A percentile compares a stretch with the other conserved stretches of the same genome.
Evolutionary conservation across 192 early-diverging fungal genomes (phyloP).

Genomic region (Entomortierella parvispora): DNA sequence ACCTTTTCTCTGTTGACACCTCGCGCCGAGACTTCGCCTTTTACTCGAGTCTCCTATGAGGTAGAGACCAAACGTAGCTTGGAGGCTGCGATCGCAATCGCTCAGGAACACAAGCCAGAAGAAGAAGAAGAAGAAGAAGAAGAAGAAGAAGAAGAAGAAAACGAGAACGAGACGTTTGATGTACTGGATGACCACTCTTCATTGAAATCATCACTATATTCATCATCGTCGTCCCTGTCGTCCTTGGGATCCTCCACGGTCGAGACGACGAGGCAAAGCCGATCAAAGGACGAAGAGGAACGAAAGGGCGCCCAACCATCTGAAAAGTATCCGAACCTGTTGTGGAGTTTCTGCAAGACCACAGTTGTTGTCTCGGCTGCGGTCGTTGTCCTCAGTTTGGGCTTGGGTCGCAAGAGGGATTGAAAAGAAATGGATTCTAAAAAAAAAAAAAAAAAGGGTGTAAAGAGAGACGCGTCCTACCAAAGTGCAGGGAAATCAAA

Average conservation of each 20-base stretch:
- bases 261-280: neutral
- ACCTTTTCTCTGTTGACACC: neutral
- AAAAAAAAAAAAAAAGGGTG: neutral
- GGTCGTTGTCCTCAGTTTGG: constrained; percentile 34
- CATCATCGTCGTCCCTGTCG: neutral
- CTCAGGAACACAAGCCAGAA: too few species aligned
- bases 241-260: neutral
- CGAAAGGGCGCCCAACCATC: neutral
- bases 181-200: constrained; percentile 1
- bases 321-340: constrained; percentile 22
- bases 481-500: too few species aligned
- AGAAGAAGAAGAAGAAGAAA: neutral
- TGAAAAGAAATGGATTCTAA: neutral
- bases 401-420: constrained; percentile 23
- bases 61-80: too few species aligned
- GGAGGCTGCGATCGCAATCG: neutral
- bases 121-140: neutral
- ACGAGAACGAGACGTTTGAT: constrained; percentile 3
- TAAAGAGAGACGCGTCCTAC: neutral
- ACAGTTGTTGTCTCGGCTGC: constrained; percentile 43
- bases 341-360: constrained; percentile 50
- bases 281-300: neutral
- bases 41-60: too few species aligned
- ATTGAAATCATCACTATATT: neutral
- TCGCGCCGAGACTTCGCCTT: too few species aligned